Percentiles rank a stretch among this genome's conserved stretches.
phyloP scores from a whole-genome alignment of 1,284 basidiomycete species.

The Exobasidium cylindrosporum region DNA sequence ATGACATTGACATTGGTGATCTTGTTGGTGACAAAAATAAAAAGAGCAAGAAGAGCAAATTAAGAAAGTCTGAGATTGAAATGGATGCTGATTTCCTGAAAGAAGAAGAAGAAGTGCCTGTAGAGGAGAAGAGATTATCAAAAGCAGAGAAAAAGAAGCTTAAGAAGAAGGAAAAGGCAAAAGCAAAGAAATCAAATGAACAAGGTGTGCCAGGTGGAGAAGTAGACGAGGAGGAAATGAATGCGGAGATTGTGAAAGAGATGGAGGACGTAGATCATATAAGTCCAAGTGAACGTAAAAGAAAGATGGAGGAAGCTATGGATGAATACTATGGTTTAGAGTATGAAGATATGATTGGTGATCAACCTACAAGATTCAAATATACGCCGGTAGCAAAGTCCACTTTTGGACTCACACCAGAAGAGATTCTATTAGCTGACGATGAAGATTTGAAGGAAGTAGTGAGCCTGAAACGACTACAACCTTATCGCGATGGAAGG shows the following conservation, averaged over 20 bases:
- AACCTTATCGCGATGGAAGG: constrained; percentile 11
- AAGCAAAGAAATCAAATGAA: not conserved
- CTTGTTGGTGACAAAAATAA: constrained; percentile 59
- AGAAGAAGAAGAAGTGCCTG: constrained; percentile 24
- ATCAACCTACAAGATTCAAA: constrained; percentile 87
- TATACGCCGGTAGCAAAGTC: constrained; percentile 73
- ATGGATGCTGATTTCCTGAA: constrained; percentile 70
- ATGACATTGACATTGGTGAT: constrained; percentile 77
- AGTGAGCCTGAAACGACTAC: constrained; percentile 79
- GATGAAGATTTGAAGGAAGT: constrained; percentile 90
- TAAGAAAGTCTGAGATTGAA: constrained; percentile 60
- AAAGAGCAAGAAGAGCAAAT: constrained; percentile 53
- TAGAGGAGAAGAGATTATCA: constrained; percentile 60
- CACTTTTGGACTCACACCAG: constrained; percentile 72
- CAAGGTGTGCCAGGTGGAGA: not conserved
- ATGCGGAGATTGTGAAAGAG: constrained; percentile 21
- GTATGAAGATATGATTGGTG: constrained; percentile 92
- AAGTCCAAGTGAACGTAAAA: constrained; percentile 12
- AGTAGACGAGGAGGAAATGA: constrained; percentile 24
- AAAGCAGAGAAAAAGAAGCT: constrained; percentile 76
- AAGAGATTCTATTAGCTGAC: constrained; percentile 86
- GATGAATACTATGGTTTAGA: constrained; percentile 84
- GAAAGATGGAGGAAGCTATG: constrained; percentile 65
- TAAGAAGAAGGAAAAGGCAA: constrained; percentile 28
- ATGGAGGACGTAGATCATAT: not conserved